Conservation (phyloP, 345 rosid species). For the Draba incana region DNA sequence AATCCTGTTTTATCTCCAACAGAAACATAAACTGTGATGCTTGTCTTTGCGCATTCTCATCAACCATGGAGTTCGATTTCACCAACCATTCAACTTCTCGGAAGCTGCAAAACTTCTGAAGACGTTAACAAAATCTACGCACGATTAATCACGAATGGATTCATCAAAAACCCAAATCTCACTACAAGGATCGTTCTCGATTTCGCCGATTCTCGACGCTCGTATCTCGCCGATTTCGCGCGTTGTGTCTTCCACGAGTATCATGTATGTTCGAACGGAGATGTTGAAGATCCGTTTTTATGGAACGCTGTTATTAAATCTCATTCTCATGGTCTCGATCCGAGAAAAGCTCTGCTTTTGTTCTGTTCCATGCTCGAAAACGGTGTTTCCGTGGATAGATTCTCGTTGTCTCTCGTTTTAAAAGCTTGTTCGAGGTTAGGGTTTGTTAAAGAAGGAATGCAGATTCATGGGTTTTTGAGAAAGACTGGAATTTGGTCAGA, state of each 20-base stretch:
- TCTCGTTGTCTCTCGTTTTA: constrained; percentile 44
- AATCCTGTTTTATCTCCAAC: constrained; percentile 34
- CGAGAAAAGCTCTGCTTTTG: constrained; percentile 39
- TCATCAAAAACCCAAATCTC: constrained; percentile 39
- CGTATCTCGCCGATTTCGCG: constrained; percentile 44
- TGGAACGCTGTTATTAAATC: constrained; percentile 49
- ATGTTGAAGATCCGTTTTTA: constrained; percentile 41
- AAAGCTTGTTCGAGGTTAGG: constrained; percentile 50
- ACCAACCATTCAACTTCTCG: constrained; percentile 33
- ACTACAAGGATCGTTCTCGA: constrained; percentile 45
- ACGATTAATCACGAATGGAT: constrained; percentile 42
- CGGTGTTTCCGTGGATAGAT: constrained; percentile 44
- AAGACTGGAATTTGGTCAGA: constrained; percentile 46
- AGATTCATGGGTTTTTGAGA: constrained; percentile 51
- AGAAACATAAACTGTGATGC: constrained; percentile 33
- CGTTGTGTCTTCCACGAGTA: constrained; percentile 39
- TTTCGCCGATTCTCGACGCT: constrained; percentile 36
- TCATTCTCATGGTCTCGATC: constrained; percentile 47
- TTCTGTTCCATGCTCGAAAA: constrained; percentile 46
- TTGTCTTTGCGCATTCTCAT: constrained; percentile 36
- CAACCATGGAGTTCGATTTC: constrained; percentile 43
- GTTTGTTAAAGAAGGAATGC: constrained; percentile 38
- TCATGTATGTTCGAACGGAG: constrained; percentile 12
- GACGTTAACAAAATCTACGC: constrained; percentile 41
- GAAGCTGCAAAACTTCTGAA: constrained; percentile 28